phyloP scores from a whole-genome alignment of 2,329 filamentous ascomycete genomes.

The Biscogniauxia mediterranea region DNA sequence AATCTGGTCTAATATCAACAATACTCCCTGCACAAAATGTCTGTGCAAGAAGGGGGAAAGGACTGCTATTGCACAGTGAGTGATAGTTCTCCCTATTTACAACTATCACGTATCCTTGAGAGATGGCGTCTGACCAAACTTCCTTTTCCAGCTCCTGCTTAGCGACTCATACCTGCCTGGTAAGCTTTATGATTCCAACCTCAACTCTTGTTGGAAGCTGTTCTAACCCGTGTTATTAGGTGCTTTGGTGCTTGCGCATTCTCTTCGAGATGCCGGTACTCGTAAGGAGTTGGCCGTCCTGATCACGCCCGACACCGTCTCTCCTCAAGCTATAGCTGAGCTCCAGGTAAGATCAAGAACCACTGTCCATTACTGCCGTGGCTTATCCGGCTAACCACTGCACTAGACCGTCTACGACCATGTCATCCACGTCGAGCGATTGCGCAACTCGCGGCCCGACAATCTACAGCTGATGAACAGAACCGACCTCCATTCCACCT shows the following conservation, averaged over 20 bases:
- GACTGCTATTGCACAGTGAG: conserved; percentile 54
- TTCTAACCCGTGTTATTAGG: conserved; percentile 50
- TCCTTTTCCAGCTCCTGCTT: conserved; percentile 70
- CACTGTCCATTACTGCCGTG: neutral
- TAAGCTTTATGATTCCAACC: conserved; percentile 41
- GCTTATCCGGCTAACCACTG: conserved; percentile 19
- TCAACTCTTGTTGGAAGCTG: conserved; percentile 9
- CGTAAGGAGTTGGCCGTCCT: conserved; percentile 82
- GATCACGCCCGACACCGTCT: conserved; percentile 77
- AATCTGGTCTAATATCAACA: conserved; percentile 13
- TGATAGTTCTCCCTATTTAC: conserved; percentile 18
- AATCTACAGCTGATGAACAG: conserved; percentile 93
- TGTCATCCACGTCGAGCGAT: conserved; percentile 77
- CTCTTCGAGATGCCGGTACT: conserved; percentile 85
- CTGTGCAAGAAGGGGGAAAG: conserved; percentile 41
- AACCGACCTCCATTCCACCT: conserved; percentile 83
- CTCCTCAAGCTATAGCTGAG: conserved; percentile 71
- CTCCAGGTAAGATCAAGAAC: conserved; percentile 60
- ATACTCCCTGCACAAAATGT: conserved; percentile 24
- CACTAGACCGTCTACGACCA: conserved; percentile 78
- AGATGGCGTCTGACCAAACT: conserved; percentile 24
- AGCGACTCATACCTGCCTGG: conserved; percentile 92
- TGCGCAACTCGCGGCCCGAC: conserved; percentile 72
- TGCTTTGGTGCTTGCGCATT: conserved; percentile 90
- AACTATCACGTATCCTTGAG: neutral